A percentile compares a stretch with the other conserved stretches of the same genome.
Conservation (phyloP, 768 basidiomycete species). For the Trametopsis cervina region DNA sequence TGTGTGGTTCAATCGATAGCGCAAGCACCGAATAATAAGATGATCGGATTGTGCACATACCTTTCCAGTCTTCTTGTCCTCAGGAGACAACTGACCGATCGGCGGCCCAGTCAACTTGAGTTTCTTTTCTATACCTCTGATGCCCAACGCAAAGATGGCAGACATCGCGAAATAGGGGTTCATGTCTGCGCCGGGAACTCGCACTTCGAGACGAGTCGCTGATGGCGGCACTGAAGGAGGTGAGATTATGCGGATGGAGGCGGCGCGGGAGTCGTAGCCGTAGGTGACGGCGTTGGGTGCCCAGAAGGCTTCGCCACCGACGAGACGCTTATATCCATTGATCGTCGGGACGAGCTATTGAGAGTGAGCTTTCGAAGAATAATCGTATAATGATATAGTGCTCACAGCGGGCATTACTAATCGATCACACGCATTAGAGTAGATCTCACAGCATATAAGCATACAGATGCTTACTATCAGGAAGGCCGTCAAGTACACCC, state of each 20-base stretch:
- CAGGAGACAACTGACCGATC: constrained; percentile 47
- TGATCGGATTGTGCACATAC: constrained; percentile 21
- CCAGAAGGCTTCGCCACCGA: constrained; percentile 92
- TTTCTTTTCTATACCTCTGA: constrained; percentile 82
- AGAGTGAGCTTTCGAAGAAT: not conserved
- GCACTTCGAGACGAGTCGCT: constrained; percentile 88
- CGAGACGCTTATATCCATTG: constrained; percentile 95
- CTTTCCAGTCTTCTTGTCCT: constrained; percentile 53
- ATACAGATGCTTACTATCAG: constrained; percentile 57
- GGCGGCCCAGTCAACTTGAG: constrained; percentile 64
- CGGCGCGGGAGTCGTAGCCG: constrained; percentile 92
- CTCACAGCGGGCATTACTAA: constrained; percentile 78
- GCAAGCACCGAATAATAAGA: not conserved
- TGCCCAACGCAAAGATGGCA: constrained; percentile 80
- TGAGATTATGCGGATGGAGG: constrained; percentile 86
- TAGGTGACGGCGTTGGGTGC: constrained; percentile 91
- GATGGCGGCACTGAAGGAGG: constrained; percentile 79
- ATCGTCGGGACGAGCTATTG: constrained; percentile 77
- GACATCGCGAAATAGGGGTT: constrained; percentile 87
- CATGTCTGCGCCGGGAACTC: constrained; percentile 96
- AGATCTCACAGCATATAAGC: too few species aligned
- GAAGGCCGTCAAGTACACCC: constrained; percentile 81
- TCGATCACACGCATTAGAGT: not conserved
- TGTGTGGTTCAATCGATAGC: constrained; percentile 1
- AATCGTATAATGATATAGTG: not conserved